Evolutionary conservation across 139 green algal genomes (phyloP).

Genomic region (Dunaliella sp.): DNA sequence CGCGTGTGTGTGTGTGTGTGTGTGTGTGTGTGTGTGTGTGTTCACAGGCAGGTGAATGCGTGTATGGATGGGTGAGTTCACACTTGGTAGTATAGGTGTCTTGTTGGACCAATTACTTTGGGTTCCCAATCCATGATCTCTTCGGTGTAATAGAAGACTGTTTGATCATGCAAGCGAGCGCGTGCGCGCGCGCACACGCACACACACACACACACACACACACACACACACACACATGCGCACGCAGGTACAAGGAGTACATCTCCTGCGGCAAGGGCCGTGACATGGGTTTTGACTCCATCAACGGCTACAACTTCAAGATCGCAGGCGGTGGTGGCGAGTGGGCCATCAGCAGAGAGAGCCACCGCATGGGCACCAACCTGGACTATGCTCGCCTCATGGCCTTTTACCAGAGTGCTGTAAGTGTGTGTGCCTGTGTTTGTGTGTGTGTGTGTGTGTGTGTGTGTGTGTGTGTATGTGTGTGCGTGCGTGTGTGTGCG

Average conservation of each 20-base stretch:
- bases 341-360: conserved; percentile 77
- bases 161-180: too few relatives aligned
- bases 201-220: too few relatives aligned
- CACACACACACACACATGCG: not conserved
- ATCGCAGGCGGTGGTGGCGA: conserved; percentile 75
- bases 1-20: too few relatives aligned
- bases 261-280: conserved; percentile 70
- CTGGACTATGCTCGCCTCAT: conserved; percentile 47
- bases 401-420: conserved; percentile 42
- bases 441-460: too few relatives aligned
- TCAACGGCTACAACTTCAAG: conserved; percentile 91
- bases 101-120: too few relatives aligned
- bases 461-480: too few relatives aligned
- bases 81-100: not conserved
- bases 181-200: too few relatives aligned
- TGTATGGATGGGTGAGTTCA: not conserved
- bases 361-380: conserved; percentile 54
- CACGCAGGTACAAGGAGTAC: conserved; percentile 54
- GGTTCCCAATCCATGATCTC: too few relatives aligned
- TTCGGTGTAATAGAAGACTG: too few relatives aligned
- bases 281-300: conserved; percentile 92
- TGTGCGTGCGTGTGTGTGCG: too few relatives aligned
- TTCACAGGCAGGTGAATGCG: not conserved
- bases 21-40: not conserved
- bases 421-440: too few relatives aligned